A percentile compares a stretch with the other conserved stretches of the same genome.
Conservation (phyloP, 2,329 filamentous ascomycete genomes). For the Sclerotinia trifoliorum region DNA sequence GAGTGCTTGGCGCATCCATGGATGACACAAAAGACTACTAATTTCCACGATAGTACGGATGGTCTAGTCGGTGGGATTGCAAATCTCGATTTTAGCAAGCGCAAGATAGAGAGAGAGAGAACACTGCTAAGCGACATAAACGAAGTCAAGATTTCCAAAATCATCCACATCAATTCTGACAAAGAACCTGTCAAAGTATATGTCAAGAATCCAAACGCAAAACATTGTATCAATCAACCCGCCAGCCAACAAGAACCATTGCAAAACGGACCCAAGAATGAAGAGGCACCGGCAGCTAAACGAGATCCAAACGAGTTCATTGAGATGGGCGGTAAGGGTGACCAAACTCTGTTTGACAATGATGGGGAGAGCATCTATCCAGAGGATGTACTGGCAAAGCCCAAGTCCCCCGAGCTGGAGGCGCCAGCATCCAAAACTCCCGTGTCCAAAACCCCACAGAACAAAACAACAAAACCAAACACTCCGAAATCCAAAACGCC, state of each 20-base stretch:
- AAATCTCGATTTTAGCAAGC: slow-evolving; percentile 77
- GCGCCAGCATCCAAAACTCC: neutral
- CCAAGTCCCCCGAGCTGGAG: slow-evolving; percentile 5
- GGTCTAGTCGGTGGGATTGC: slow-evolving; percentile 85
- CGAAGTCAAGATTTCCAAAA: slow-evolving; percentile 61
- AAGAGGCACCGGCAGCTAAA: slow-evolving; percentile 65
- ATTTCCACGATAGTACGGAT: slow-evolving; percentile 81
- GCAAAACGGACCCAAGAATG: slow-evolving; percentile 46
- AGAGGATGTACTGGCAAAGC: slow-evolving; percentile 5
- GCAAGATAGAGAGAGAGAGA: slow-evolving; percentile 77
- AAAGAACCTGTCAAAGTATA: slow-evolving; percentile 69
- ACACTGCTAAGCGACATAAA: slow-evolving; percentile 84
- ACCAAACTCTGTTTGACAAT: slow-evolving; percentile 72
- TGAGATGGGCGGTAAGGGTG: slow-evolving; percentile 80
- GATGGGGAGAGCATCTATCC: slow-evolving; percentile 43
- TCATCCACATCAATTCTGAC: slow-evolving; percentile 54
- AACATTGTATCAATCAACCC: slow-evolving; percentile 45
- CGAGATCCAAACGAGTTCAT: slow-evolving; percentile 75
- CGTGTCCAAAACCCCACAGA: neutral
- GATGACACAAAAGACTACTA: slow-evolving; percentile 64
- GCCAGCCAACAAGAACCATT: slow-evolving; percentile 25
- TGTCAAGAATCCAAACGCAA: slow-evolving; percentile 61
- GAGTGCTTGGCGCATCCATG: slow-evolving; percentile 90
- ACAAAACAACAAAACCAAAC: neutral
- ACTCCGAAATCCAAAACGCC: slow-evolving; percentile 12